A percentile compares a stretch with the other conserved stretches of the same genome.
Conservation (phyloP, 805 yeast genomes). For the Ogataea wickerhamii region DNA sequence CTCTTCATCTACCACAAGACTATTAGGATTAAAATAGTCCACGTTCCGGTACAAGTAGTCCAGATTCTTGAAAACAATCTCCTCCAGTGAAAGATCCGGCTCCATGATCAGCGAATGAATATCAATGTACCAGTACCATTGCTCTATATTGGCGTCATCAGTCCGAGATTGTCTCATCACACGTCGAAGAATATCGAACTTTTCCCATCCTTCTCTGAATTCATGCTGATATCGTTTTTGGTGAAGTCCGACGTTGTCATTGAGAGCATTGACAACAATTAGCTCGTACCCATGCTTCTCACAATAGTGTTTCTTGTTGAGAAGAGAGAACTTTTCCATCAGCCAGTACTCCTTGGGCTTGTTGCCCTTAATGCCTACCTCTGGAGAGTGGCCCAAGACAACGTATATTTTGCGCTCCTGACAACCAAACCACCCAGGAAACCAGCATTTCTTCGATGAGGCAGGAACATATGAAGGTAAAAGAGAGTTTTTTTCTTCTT, state of each 20-base stretch:
- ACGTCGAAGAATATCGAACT: constrained; percentile 35
- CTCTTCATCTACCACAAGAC: constrained; percentile 31
- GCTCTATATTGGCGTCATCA: constrained; percentile 25
- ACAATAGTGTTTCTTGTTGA: constrained; percentile 48
- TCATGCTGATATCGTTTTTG: constrained; percentile 48
- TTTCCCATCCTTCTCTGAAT: constrained; percentile 46
- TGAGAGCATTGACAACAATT: constrained; percentile 31
- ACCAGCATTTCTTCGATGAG: constrained; percentile 3
- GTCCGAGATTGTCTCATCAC: constrained; percentile 32
- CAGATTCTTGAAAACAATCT: constrained; percentile 31
- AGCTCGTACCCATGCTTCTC: constrained; percentile 46
- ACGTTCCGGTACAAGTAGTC: constrained; percentile 32
- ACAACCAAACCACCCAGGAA: constrained; percentile 3
- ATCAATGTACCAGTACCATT: constrained; percentile 44
- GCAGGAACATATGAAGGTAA: not conserved
- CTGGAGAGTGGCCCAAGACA: constrained; percentile 38
- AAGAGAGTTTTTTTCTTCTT: constrained; percentile 3
- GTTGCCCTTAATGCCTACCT: constrained; percentile 39
- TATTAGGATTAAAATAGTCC: constrained; percentile 35
- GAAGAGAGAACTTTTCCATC: constrained; percentile 44
- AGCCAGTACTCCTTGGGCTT: constrained; percentile 41
- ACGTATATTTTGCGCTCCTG: constrained; percentile 33
- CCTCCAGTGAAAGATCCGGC: constrained; percentile 35
- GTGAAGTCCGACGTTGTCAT: constrained; percentile 38
- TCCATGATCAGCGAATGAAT: constrained; percentile 40